Conservation (phyloP, 345 rosid genomes). For the Gynandropsis gynandra region DNA sequence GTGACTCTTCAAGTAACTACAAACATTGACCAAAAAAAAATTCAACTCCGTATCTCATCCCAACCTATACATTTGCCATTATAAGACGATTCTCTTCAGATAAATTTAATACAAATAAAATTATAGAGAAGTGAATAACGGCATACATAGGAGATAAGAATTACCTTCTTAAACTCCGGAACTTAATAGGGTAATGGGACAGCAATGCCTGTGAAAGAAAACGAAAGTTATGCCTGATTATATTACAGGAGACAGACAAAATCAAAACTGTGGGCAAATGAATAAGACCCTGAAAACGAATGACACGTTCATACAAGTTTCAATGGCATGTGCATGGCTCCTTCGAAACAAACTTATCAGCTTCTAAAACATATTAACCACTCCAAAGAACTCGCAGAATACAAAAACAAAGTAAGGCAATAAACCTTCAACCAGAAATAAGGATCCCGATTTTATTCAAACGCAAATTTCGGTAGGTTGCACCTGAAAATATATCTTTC, state of each 20-base stretch:
- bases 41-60: neutral
- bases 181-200: constrained; percentile 59
- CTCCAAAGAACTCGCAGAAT: neutral
- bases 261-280: constrained; percentile 1
- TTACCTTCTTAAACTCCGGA: constrained; percentile 56
- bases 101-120: neutral
- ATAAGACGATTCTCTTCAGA: no score
- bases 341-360: neutral
- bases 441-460: neutral
- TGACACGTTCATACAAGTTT: constrained; percentile 9
- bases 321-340: neutral
- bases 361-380: neutral
- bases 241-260: neutral
- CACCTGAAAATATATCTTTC: neutral
- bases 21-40: neutral
- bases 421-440: constrained; percentile 1
- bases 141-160: neutral
- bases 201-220: constrained; percentile 55
- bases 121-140: neutral
- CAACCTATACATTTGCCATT: neutral
- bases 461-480: constrained; percentile 1
- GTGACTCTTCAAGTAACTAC: constrained; percentile 11
- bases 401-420: neutral
- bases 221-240: neutral
- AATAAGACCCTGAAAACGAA: neutral